A percentile compares a stretch with the other conserved stretches of the same genome.
Evolutionary conservation across 2,329 filamentous ascomycete genomes (phyloP).

Genomic region (Fusarium verticillioides): DNA sequence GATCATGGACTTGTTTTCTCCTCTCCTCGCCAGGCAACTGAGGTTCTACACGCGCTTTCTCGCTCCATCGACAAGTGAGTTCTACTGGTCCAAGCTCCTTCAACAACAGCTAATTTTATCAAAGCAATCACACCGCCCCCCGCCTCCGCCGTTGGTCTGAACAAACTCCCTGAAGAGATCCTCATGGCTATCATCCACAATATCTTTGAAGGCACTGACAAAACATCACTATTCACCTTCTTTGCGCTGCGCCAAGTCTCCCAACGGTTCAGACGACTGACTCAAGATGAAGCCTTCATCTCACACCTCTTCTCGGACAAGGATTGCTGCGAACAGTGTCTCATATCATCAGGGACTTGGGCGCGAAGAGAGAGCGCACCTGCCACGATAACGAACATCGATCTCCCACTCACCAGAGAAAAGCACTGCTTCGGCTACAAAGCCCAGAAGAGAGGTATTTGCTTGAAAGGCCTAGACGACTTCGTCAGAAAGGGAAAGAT

Average conservation of each 20-base stretch:
- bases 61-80: neutral
- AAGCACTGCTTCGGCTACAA: neutral
- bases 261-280: neutral
- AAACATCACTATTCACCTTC: neutral
- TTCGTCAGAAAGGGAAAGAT: neutral
- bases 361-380: neutral
- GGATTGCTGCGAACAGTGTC: neutral
- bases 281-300: neutral
- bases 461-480: rapidly evolving
- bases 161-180: neutral
- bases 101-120: neutral
- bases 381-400: rapidly evolving
- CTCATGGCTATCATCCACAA: rapidly evolving
- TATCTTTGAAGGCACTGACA: neutral
- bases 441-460: neutral
- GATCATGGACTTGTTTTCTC: neutral
- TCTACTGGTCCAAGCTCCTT: rapidly evolving
- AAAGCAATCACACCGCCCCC: neutral
- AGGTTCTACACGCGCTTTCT: neutral
- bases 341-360: rapidly evolving
- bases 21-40: neutral
- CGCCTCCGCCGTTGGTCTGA: neutral
- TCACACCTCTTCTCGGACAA: neutral
- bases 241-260: neutral
- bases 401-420: neutral